Percentiles rank a stretch among this genome's conserved stretches.
Evolutionary conservation across 805 yeast genomes (phyloP).

Genomic region (Saccharomycopsis selenospora): DNA sequence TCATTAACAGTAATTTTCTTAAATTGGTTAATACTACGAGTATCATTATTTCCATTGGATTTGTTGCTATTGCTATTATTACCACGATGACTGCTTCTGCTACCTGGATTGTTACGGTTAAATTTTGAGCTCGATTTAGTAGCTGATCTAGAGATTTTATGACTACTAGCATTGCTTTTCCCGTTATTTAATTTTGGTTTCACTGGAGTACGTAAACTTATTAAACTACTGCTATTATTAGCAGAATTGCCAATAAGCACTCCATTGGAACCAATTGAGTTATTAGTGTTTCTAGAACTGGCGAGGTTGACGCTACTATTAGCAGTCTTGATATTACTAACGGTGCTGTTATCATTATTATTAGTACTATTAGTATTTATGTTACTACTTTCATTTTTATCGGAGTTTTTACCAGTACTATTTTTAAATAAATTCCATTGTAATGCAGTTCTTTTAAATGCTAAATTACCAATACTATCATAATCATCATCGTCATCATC

Average conservation of each 20-base stretch:
- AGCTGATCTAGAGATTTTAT: no score
- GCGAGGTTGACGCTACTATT: constrained; percentile 4
- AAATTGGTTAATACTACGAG: not conserved
- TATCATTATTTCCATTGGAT: not conserved
- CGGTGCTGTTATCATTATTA: not conserved
- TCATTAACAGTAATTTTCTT: constrained; percentile 4
- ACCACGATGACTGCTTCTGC: not conserved
- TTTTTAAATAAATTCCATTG: constrained; percentile 13
- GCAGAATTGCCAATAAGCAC: not conserved
- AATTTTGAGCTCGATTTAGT: not conserved
- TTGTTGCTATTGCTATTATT: not conserved
- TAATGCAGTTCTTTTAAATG: constrained; percentile 17
- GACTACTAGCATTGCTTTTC: no score
- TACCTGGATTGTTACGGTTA: not conserved
- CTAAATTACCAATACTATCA: constrained; percentile 18
- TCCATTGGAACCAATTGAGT: not conserved
- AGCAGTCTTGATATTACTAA: not conserved
- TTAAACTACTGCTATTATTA: no score
- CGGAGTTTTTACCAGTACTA: not conserved
- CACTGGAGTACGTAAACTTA: no score
- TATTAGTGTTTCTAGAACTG: not conserved
- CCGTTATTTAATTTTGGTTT: no score
- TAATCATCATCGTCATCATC: constrained; percentile 4
- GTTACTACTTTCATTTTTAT: no score
- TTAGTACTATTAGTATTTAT: not conserved